A percentile compares a stretch with the other conserved stretches of the same genome.
Conservation (phyloP, 257 asterid genomes). For the Ilex asprella region DNA sequence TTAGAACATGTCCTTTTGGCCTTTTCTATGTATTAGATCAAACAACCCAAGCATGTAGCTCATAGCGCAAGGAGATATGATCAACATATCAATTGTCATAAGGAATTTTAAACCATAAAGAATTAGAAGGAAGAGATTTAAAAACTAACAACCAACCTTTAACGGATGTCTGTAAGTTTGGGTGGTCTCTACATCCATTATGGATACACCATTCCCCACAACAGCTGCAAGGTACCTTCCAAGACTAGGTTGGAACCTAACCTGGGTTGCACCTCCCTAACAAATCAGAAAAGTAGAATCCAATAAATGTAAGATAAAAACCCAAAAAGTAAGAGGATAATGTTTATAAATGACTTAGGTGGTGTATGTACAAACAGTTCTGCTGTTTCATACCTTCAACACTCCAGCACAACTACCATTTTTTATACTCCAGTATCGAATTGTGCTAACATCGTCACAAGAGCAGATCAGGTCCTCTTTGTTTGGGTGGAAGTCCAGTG, state of each 20-base stretch:
- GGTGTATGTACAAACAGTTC: too few species aligned
- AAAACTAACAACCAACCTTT: slow-evolving; percentile 17
- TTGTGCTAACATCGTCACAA: slow-evolving; percentile 20
- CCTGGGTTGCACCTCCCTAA: slow-evolving; percentile 30
- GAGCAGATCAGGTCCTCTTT: slow-evolving; percentile 29
- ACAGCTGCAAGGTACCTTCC: slow-evolving; percentile 34
- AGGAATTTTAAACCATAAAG: not conserved
- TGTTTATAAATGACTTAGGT: too few species aligned
- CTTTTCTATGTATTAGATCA: too few species aligned
- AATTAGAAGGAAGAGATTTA: not conserved
- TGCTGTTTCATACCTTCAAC: slow-evolving; percentile 13
- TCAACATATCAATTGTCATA: too few species aligned
- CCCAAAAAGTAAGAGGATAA: not conserved
- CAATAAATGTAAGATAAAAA: not conserved
- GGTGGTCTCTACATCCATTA: slow-evolving; percentile 29
- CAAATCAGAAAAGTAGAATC: not conserved
- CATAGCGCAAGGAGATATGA: too few species aligned
- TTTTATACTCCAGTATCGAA: slow-evolving; percentile 32
- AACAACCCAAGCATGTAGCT: too few species aligned
- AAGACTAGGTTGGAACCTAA: slow-evolving; percentile 28
- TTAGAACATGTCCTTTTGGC: too few species aligned
- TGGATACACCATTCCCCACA: slow-evolving; percentile 20
- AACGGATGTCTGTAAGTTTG: slow-evolving; percentile 20
- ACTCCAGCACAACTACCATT: slow-evolving; percentile 29
- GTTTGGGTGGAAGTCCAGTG: slow-evolving; percentile 34